Base-by-base conservation (phyloP, 768 basidiomycete genomes). In the Russula lepida region DNA sequence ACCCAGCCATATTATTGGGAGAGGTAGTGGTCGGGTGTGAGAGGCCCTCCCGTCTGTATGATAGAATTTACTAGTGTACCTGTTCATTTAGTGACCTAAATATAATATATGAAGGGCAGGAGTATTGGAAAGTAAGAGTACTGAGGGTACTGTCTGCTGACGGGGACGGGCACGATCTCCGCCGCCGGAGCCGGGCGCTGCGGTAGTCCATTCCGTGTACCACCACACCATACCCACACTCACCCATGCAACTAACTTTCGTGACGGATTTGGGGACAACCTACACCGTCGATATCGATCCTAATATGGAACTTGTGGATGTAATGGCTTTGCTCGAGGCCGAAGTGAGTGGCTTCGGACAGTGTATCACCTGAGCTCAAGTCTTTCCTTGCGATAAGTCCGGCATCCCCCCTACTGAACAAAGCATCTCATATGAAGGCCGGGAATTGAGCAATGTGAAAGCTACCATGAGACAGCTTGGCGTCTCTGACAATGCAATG, bases 291-390 rank as follows among this genome's bases (percentile, higher is more conserved):
- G 95, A 98, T 70, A 91, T 97, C 66, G 92, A 94, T 74, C 81
- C 90, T 1, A 81, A 79, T 56, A 94, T 98, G 89, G 85, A 91
- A 72, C 81, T 98, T 30, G 89, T 92, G 77, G 89, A 95, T 71
- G 85, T 98, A 39, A 88, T 88, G 81, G 95, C 92, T 13, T 77
- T 98, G 56, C 79, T 97, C n/a, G 93, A 97, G 74, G 95, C 88
- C 0, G 95, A 98, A 83, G 95, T 93, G 71, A 71, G 85, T 71
- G n/a, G 46, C 54, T 33, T 43, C 21, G 21, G 19, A n/a, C 51
- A 7, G 30, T 8, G 44, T 39, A 54, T 30, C 4, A 25, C n/a
- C 39, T 32, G 12, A 44, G 41, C 48, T 35, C 60, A 56, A 47
- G 48, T 51, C n/a, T 23, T 58, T 44, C 55, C 54, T 55, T 43